A percentile compares a stretch with the other conserved stretches of the same genome.
These are phyloP conservation scores for Saksenaea vasiformis DNA, from an alignment of 371 early-diverging fungal species.

Conservation along the genomic window DNA sequence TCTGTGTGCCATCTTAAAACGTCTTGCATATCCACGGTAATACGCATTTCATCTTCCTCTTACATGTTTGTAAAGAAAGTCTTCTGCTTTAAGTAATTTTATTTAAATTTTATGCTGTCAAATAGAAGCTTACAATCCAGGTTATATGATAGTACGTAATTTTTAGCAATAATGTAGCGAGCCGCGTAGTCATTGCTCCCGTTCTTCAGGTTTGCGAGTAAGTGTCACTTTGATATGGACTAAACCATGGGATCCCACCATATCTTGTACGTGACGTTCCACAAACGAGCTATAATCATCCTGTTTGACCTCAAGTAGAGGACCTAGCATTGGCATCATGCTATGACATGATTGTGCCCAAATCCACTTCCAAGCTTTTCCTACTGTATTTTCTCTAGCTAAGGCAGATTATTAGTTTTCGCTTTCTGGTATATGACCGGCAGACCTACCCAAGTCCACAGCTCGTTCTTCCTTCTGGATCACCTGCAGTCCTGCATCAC, in stretches of 20 bases:
- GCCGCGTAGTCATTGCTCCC: background rate
- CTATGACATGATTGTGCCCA: background rate
- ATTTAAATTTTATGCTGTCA: no score
- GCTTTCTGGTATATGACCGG: background rate
- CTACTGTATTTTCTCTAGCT: background rate
- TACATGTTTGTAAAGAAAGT: no score
- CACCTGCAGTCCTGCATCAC: background rate
- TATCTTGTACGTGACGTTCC: background rate
- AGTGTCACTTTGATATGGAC: conserved; percentile 1
- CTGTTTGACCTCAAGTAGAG: background rate
- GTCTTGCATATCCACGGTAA: no score
- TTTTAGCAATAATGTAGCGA: no score
- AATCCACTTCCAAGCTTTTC: background rate
- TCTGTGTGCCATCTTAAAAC: no score
- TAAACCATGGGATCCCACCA: background rate
- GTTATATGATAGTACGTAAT: no score
- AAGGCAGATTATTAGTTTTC: background rate
- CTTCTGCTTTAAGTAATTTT: no score
- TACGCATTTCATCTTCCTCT: no score
- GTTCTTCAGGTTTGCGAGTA: background rate
- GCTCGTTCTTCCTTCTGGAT: background rate
- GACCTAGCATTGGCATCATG: background rate
- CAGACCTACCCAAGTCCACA: background rate
- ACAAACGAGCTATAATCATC: background rate
- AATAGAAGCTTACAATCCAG: no score